Base-by-base conservation (phyloP, 2,329 filamentous ascomycete genomes). In the Purpureocillium takamizusanense region DNA sequence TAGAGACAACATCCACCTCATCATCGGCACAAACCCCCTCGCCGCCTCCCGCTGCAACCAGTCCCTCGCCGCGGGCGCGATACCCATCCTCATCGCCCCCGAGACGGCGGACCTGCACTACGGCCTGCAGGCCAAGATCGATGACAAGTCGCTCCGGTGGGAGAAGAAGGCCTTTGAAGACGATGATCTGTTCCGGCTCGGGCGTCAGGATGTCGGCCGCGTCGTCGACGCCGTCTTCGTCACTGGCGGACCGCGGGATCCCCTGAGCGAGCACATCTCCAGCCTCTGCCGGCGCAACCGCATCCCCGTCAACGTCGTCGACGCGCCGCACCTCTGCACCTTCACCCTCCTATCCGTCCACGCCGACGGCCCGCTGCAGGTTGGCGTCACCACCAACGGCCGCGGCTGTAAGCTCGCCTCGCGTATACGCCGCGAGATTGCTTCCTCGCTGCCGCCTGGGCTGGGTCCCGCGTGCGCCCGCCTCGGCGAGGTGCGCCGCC, bases 211-310 rank as follows among this genome's bases (percentile, higher is more conserved):
- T 41, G 81, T 95, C 9, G 80, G 76, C 45, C 55, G 65, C 38
- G 77, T 94, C 4, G 90, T 95, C 13, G 92, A 98, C 59, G 84
- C 85, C 39, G 92, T 98, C 30, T 97, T 97, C 60, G 80, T 97
- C 29, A 95, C 88, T 1, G 57, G 64, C 48, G 51, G 55, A 59
- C 68, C 80, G 53, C 51, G 66, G 46, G 62, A 70, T 41, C 50
- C 58, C 13, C 45, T 56, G 32, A 79, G 70, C 40, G 62, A 71
- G 21, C 76, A 77, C 46, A 83, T 95, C 45, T 86, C 86, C 0
- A 69, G 66, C 5, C 67, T 89, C 4, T 97, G 92, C 65, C 77
- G 72, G 42, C 74, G 82, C 34, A 70, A 89, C 44, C 78, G 92
- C 33, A 92, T 98, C 49, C 90, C 90, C 25, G 73, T 98, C 55